Evolutionary conservation across 1,284 basidiomycete species (phyloP).

Genomic region (Mycena sp.): DNA sequence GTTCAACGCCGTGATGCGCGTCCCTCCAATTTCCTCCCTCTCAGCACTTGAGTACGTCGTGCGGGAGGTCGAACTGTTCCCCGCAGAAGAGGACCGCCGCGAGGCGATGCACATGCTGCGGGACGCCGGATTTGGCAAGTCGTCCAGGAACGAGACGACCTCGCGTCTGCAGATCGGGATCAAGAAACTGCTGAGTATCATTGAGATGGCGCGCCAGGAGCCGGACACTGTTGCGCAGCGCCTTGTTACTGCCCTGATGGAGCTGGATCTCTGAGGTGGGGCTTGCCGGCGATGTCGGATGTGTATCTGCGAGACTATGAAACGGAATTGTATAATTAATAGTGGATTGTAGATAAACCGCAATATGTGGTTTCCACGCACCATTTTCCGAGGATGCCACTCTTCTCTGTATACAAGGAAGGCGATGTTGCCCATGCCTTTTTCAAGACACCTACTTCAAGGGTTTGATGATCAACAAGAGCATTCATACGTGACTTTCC

Average conservation of each 20-base stretch:
- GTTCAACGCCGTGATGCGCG: constrained; percentile 91
- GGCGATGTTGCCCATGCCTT: no score
- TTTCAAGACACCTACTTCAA: no score
- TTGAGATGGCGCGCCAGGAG: constrained; percentile 98
- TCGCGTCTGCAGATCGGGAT: constrained; percentile 84
- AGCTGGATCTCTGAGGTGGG: constrained; percentile 44
- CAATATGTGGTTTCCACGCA: no score
- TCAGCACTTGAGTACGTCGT: constrained; percentile 82
- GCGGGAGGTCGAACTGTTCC: constrained; percentile 87
- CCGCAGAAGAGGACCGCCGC: constrained; percentile 62
- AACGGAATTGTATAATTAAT: no score
- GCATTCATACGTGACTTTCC: no score
- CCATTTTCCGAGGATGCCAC: no score
- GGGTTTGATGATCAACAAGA: no score
- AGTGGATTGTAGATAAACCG: no score
- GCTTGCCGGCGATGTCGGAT: neutral
- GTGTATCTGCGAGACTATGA: no score
- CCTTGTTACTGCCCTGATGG: constrained; percentile 76
- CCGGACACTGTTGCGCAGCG: constrained; percentile 83
- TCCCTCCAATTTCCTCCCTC: constrained; percentile 85
- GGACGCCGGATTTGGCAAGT: constrained; percentile 73
- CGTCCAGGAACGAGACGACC: constrained; percentile 53
- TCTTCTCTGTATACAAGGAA: no score
- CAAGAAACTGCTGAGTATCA: constrained; percentile 91
- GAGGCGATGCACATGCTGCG: constrained; percentile 75